Evolutionary conservation across 257 asterid species (phyloP), one percentile per base, ranked within the genome.

Genomic region (Vinca minor): DNA sequence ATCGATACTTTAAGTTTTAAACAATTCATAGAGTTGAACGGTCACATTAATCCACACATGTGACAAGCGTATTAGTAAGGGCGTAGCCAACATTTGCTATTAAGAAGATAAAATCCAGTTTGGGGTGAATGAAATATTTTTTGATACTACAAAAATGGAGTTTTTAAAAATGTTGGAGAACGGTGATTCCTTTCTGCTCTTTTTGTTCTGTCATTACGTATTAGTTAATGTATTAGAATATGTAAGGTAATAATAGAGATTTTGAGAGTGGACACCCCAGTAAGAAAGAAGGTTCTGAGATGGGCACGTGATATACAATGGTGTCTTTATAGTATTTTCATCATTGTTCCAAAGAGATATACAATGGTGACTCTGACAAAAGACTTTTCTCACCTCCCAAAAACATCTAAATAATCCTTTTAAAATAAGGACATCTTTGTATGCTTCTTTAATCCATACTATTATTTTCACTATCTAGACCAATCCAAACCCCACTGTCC

Each of bases 311-410:
- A 25, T 41, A 4, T n/a, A 41, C 26, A 31, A 15, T 59, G 5
- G 32, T 11, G 35, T 12, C 44, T 8, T n/a, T 34, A 3, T 7
- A 2, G 11, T 1, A 28, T 15, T 41, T 34, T 68, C 46, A 15
- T 31, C 15, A 35, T 56, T 29, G 53, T 70, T 44, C 48, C 53
- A 38, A n/a, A n/a, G n/a, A n/a, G n/a, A n/a, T 53, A 29, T 31
- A 29, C 12, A 61, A 17, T 42, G 52, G 31, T 56, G 61, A 69
- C 71, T 58, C 29, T 64, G 65, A 59, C 59, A 71, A n/a, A n/a
- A n/a, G 9, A n/a, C 72, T 66, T 78, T 70, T 72, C 76, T 60
- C 83, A 65, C 39, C 65, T 81, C 73, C 87, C 87, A 67, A 85
- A n/a, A 64, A 78, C 77, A 59, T 31, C 62, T 34, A 34, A 47